A percentile compares a stretch with the other conserved stretches of the same genome.
Evolutionary conservation across 495 filamentous ascomycete genomes (phyloP).

Genomic region (Talaromyces borbonicus): DNA sequence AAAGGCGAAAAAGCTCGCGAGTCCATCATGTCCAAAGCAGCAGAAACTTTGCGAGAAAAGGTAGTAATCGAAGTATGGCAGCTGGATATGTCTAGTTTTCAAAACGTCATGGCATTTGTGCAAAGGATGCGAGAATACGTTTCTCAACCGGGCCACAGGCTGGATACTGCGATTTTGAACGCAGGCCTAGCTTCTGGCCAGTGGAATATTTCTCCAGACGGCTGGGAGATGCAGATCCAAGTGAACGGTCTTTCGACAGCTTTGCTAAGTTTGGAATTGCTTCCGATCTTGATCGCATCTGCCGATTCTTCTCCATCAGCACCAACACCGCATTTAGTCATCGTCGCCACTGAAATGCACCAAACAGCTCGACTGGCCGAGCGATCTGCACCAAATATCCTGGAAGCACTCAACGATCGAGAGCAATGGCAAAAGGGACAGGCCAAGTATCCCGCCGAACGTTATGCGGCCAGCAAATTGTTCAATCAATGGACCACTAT

Average conservation of each 20-base stretch:
- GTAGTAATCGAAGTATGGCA: conserved; percentile 39
- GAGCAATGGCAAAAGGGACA: conserved; percentile 9
- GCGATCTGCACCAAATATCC: not conserved
- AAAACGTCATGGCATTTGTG: conserved; percentile 38
- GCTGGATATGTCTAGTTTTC: conserved; percentile 44
- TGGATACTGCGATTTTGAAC: conserved; percentile 38
- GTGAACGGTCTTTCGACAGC: conserved; percentile 23
- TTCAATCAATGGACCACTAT: conserved; percentile 11
- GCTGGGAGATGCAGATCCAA: conserved; percentile 45
- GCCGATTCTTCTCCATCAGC: not conserved
- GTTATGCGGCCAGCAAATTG: conserved; percentile 13
- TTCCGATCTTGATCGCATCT: not conserved
- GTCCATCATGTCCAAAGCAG: conserved; percentile 18
- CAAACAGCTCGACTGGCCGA: conserved; percentile 4
- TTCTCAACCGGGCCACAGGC: conserved; percentile 21
- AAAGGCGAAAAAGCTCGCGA: conserved; percentile 41
- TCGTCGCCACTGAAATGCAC: conserved; percentile 12
- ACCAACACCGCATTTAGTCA: conserved; percentile 1
- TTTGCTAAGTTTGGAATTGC: conserved; percentile 7
- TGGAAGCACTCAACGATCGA: conserved; percentile 8
- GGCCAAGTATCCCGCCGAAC: not conserved
- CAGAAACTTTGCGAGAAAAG: conserved; percentile 13
- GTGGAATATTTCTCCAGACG: conserved; percentile 28
- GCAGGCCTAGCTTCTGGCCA: conserved; percentile 32
- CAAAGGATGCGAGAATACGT: conserved; percentile 14